phyloP scores from a whole-genome alignment of 2,329 filamentous ascomycete genomes.

The Colletotrichum echinochloae region DNA sequence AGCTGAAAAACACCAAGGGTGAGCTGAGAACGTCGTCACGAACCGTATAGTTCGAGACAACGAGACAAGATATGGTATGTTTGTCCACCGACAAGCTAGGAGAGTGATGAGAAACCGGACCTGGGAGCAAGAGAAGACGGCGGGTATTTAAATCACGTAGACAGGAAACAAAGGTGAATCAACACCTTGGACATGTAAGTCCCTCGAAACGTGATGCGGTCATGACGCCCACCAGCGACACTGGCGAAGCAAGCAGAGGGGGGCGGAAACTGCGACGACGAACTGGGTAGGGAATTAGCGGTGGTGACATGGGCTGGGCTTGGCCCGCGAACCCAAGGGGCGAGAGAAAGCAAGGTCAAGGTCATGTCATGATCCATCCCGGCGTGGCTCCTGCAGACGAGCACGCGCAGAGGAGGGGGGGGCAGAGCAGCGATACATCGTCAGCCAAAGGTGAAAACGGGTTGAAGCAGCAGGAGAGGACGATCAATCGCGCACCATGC shows the following conservation, averaged over 20 bases:
- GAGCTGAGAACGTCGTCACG: background rate
- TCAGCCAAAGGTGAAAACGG: slow-evolving; percentile 15
- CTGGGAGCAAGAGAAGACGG: slow-evolving; percentile 1
- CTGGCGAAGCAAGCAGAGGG: slow-evolving; percentile 1
- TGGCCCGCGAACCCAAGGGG: background rate
- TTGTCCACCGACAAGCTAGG: background rate
- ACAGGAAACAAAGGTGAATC: slow-evolving; percentile 10
- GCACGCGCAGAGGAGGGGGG: background rate
- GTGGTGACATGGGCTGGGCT: slow-evolving; percentile 21
- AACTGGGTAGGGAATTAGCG: background rate
- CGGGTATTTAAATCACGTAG: slow-evolving; percentile 33
- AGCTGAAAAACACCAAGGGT: background rate
- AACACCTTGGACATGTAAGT: slow-evolving; percentile 6
- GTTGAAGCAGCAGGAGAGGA: slow-evolving; percentile 10
- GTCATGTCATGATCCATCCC: background rate
- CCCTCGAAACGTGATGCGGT: slow-evolving; percentile 25
- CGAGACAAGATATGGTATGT: background rate
- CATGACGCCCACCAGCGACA: background rate
- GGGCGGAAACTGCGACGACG: slow-evolving; percentile 8
- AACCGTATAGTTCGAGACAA: background rate
- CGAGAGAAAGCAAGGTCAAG: background rate
- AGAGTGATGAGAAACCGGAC: background rate
- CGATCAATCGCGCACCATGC: slow-evolving; percentile 26
- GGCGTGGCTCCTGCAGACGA: background rate
- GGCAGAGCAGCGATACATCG: background rate